Base-by-base conservation (phyloP, 192 early-diverging fungal species). In the Podila verticillata region DNA sequence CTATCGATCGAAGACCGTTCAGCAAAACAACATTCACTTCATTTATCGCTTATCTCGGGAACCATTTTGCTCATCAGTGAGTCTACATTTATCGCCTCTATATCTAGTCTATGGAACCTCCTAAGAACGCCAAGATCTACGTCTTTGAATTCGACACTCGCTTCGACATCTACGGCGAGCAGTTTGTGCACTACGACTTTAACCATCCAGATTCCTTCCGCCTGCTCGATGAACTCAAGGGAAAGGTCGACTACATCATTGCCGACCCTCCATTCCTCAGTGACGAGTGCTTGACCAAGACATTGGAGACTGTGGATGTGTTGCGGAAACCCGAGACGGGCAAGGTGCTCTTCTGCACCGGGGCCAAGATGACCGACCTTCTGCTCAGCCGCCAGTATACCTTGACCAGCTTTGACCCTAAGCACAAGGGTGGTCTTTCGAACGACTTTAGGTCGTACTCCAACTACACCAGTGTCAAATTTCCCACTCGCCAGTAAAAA, bases 191-290 rank as follows among this genome's bases (percentile, higher is more conserved):
- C 64, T 95, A 91, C 77, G 92, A 95, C 82, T 95, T 86, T 79
- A 93, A 93, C 70, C 56, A 83, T 9, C 94, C 94, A 1, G 61
- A 84, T 2, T 79, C 82, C 22, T 89, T 91, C 74, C 72, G 73
- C 1, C 68, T 83, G 28, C 78, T 84, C 0, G 59, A 69, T 3
- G 82, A 83, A 22, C 59, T 89, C 31, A 70, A 83, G 63, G 83
- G 78, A 54, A 75, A 83, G 15, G 89, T 94, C 44, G 91, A 93
- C 82, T 88, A 90, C 68, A 86, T 95, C 56, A 83, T 95, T 8
- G 91, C 88, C 12, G 94, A 95, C 73, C 94, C 94, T 7, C 94
- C 94, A 30, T 95, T 95, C 66, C 80, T 95, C 22, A 89, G 87
- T 74, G 86, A 91, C 70, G 93, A 94, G 67, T 95, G 93, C 63